A percentile compares a stretch with the other conserved stretches of the same genome.
Evolutionary conservation across 129 eudicot species (phyloP).

Genomic region (Chrysanthemum lavandulifolium): DNA sequence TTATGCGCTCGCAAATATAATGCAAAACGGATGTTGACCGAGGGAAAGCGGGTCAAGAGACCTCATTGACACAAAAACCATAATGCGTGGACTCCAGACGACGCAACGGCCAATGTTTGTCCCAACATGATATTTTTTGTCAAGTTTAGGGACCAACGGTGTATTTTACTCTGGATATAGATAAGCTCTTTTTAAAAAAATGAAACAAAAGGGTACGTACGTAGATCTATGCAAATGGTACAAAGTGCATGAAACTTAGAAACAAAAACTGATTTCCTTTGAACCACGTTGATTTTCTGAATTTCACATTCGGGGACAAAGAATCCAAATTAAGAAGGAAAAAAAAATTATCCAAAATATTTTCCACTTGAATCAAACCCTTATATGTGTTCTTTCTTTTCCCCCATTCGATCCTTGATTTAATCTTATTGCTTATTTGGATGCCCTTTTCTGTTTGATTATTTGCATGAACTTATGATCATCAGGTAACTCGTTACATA

Average conservation of each 20-base stretch:
- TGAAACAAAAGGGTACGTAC: constrained; percentile 2
- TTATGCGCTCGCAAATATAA: too few species aligned
- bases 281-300: constrained; percentile 20
- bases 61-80: too few species aligned
- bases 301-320: constrained; percentile 18
- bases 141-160: too few species aligned
- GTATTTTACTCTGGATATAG: too few species aligned
- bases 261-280: constrained; percentile 21
- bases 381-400: not conserved
- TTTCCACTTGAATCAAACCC: constrained; percentile 24
- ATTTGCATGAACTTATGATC: constrained; percentile 15
- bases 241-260: not conserved
- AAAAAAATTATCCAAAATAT: constrained; percentile 8
- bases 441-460: constrained; percentile 7
- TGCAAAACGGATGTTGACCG: too few species aligned
- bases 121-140: too few species aligned
- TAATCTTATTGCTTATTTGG: not conserved
- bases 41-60: too few species aligned
- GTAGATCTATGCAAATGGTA: constrained; percentile 9
- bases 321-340: not conserved
- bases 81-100: too few species aligned
- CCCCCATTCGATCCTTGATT: constrained; percentile 2
- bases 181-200: not conserved
- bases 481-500: constrained; percentile 1
- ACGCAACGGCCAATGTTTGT: too few species aligned